These are phyloP conservation scores for Yamadazyma triangularis DNA, from an alignment of 1,139 yeast species.

Conservation along the genomic window DNA sequence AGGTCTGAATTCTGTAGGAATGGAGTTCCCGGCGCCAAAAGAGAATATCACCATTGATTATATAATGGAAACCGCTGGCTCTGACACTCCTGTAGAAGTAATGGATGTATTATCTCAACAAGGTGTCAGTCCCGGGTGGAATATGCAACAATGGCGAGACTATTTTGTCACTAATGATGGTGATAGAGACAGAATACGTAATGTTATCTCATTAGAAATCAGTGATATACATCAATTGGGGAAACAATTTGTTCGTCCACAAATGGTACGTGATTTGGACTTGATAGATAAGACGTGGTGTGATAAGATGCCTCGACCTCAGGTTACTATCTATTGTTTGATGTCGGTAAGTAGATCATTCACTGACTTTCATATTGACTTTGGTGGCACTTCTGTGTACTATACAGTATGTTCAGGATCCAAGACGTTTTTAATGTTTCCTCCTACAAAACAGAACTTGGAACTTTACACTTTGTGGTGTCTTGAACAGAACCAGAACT, in stretches of 20 bases:
- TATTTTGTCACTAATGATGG: constrained; percentile 49
- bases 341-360: constrained; percentile 82
- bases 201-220: constrained; percentile 79
- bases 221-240: constrained; percentile 54
- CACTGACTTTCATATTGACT: constrained; percentile 89
- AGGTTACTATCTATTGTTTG: constrained; percentile 77
- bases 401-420: constrained; percentile 73
- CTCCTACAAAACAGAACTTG: constrained; percentile 67
- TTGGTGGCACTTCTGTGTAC: constrained; percentile 90
- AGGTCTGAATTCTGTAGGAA: constrained; percentile 28
- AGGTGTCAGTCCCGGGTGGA: constrained; percentile 60
- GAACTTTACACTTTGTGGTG: constrained; percentile 71
- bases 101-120: constrained; percentile 90
- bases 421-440: constrained; percentile 72
- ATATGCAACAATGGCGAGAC: constrained; percentile 67
- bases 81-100: constrained; percentile 65
- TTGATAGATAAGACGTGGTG: constrained; percentile 67
- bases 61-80: constrained; percentile 60
- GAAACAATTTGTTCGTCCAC: constrained; percentile 53
- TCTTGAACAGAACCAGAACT: constrained; percentile 55
- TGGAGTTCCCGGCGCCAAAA: constrained; percentile 32
- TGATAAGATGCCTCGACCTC: constrained; percentile 40
- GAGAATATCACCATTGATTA: constrained; percentile 48
- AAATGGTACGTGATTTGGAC: constrained; percentile 62
- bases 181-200: constrained; percentile 62